Percentiles rank a stretch among this genome's conserved stretches.
These are phyloP conservation scores for Clavaria fumosa DNA, from an alignment of 768 basidiomycete genomes.

Conservation along the genomic window DNA sequence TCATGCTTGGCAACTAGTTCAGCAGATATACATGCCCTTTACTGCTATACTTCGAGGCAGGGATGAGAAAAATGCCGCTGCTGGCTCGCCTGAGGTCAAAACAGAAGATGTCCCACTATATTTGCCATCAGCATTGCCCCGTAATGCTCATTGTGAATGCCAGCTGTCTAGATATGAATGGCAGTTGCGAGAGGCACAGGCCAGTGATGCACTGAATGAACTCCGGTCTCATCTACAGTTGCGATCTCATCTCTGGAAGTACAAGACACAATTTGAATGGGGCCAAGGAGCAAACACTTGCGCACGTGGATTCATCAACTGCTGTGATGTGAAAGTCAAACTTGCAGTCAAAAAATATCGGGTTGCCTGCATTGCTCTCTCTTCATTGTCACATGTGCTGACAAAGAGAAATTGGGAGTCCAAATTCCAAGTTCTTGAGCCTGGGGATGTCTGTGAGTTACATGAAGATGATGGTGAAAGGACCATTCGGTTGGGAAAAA, in stretches of 20 bases:
- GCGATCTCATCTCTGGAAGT: conserved; percentile 16
- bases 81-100: background rate
- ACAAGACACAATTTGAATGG: conserved; percentile 15
- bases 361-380: conserved; percentile 3
- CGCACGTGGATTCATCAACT: conserved; percentile 10
- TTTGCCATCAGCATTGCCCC: conserved; percentile 11
- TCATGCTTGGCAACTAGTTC: conserved; percentile 16
- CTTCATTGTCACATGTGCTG: background rate
- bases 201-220: conserved; percentile 15
- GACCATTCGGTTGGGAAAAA: conserved; percentile 4
- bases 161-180: conserved; percentile 14
- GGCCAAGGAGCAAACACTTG: conserved; percentile 16
- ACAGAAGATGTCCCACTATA: conserved; percentile 10
- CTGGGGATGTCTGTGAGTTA: conserved; percentile 10
- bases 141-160: background rate
- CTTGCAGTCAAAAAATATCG: conserved; percentile 10
- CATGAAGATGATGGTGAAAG: conserved; percentile 6
- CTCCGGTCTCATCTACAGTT: conserved; percentile 18
- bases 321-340: conserved; percentile 10
- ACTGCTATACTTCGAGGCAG: conserved; percentile 3
- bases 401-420: conserved; percentile 5
- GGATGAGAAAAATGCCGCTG: background rate
- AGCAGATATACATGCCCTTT: conserved; percentile 17
- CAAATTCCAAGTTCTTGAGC: conserved; percentile 7
- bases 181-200: conserved; percentile 17